phyloP scores from a whole-genome alignment of 176 grass and related monocot genomes.

The Musa troglodytarum region DNA sequence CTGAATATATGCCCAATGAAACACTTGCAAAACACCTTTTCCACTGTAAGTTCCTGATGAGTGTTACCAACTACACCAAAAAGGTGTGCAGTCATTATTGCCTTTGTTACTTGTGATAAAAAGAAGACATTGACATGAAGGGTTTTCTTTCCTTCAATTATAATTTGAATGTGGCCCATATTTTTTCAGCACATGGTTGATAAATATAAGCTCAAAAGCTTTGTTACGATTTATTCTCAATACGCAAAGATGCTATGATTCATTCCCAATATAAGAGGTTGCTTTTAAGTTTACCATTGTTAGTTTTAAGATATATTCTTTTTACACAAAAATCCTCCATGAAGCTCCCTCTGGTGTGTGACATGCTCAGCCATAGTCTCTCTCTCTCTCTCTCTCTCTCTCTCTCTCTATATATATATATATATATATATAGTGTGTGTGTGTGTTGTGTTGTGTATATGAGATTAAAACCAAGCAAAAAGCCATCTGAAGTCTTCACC shows the following conservation, averaged over 20 bases:
- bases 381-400: no score
- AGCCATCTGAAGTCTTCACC: neutral
- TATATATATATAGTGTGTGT: no score
- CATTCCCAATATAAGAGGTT: neutral
- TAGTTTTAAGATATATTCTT: neutral
- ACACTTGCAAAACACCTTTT: conserved; percentile 95
- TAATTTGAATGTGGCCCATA: neutral
- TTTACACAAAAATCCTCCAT: neutral
- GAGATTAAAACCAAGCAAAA: neutral
- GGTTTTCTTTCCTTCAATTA: no score
- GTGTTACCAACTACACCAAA: neutral
- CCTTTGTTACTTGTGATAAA: neutral
- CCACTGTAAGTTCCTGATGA: conserved; percentile 57
- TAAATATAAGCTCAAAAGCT: neutral
- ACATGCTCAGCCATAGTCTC: no score
- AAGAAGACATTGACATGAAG: no score
- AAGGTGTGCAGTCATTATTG: neutral
- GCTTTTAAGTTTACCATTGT: neutral
- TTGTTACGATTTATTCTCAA: neutral
- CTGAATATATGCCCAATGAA: conserved; percentile 96
- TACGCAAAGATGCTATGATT: neutral
- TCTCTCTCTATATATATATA: no score
- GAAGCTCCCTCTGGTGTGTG: neutral
- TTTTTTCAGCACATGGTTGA: neutral
- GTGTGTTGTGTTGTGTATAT: no score